Evolutionary conservation across 805 yeast genomes (phyloP).

Genomic region (Ogataea paradorogensis): DNA sequence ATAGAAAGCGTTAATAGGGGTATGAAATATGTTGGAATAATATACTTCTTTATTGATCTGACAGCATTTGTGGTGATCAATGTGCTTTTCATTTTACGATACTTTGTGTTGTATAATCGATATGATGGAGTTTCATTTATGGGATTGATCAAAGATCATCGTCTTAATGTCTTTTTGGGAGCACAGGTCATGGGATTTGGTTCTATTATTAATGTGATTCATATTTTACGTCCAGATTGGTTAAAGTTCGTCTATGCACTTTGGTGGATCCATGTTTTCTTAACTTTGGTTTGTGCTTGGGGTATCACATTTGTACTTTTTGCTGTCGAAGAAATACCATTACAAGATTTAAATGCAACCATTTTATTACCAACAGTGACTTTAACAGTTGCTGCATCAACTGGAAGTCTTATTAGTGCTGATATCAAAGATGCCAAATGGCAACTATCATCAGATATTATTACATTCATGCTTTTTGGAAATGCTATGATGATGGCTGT

Average conservation of each 20-base stretch:
- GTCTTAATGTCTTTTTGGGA: constrained; percentile 64
- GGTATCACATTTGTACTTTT: constrained; percentile 52
- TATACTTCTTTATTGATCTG: constrained; percentile 61
- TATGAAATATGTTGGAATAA: constrained; percentile 43
- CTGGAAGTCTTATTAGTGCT: constrained; percentile 56
- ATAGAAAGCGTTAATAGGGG: constrained; percentile 42
- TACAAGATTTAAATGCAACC: constrained; percentile 49
- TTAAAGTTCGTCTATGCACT: constrained; percentile 52
- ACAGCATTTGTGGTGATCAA: constrained; percentile 44
- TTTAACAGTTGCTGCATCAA: constrained; percentile 68
- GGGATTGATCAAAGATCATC: constrained; percentile 38
- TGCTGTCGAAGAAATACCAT: constrained; percentile 33
- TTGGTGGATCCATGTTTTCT: constrained; percentile 68
- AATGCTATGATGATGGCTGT: constrained; percentile 64
- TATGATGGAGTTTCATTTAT: constrained; percentile 22
- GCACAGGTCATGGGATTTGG: constrained; percentile 78
- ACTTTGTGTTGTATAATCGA: constrained; percentile 35
- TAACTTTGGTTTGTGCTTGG: constrained; percentile 61
- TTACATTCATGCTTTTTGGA: constrained; percentile 62
- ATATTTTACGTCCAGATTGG: constrained; percentile 40
- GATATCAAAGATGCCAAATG: constrained; percentile 33
- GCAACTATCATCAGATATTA: constrained; percentile 50
- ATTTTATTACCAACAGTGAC: constrained; percentile 76
- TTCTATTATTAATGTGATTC: constrained; percentile 59
- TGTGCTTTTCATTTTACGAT: constrained; percentile 38